phyloP scores from a whole-genome alignment of 2,329 filamentous ascomycete genomes.

The Aureobasidium musti region DNA sequence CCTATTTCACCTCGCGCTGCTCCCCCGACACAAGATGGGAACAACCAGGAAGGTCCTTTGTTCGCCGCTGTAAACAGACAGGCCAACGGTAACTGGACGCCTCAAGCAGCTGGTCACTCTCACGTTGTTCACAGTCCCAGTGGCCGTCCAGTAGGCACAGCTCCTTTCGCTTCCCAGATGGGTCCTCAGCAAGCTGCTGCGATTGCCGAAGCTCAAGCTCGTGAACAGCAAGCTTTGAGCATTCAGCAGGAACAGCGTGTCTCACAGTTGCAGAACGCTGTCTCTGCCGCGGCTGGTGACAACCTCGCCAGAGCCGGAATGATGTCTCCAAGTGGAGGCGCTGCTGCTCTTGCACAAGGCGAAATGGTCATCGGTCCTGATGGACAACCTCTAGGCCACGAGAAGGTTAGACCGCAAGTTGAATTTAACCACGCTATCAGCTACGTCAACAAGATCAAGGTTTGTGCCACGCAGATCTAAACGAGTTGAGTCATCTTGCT shows the following conservation, averaged over 20 bases:
- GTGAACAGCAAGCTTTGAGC: slow-evolving; percentile 37
- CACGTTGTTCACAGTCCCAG: slow-evolving; percentile 49
- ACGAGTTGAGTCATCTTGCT: slow-evolving; percentile 1
- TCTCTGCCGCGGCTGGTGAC: slow-evolving; percentile 58
- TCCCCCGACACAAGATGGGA: slow-evolving; percentile 16
- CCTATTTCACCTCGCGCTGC: slow-evolving; percentile 51
- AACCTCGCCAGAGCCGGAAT: slow-evolving; percentile 51
- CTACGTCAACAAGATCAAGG: slow-evolving; percentile 99
- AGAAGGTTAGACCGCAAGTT: slow-evolving; percentile 81
- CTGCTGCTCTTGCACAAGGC: slow-evolving; percentile 55
- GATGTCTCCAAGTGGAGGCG: slow-evolving; percentile 46
- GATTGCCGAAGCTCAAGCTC: slow-evolving; percentile 35
- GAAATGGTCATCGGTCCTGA: slow-evolving; percentile 56
- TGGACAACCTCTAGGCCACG: slow-evolving; percentile 63
- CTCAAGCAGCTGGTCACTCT: slow-evolving; percentile 41
- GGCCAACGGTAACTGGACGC: slow-evolving; percentile 45
- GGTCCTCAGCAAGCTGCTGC: slow-evolving; percentile 29
- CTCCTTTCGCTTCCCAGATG: slow-evolving; percentile 41
- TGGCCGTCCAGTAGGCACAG: slow-evolving; percentile 47
- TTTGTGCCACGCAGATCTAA: slow-evolving; percentile 47
- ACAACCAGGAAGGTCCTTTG: slow-evolving; percentile 17
- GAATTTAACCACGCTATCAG: slow-evolving; percentile 99
- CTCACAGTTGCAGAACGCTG: slow-evolving; percentile 66
- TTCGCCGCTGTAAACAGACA: slow-evolving; percentile 34
- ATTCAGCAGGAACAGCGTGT: slow-evolving; percentile 65